Percentiles rank a stretch among this genome's conserved stretches.
These are phyloP conservation scores for Lipomyces spencermartinsiae DNA, from an alignment of 805 yeast genomes.

Conservation along the genomic window DNA sequence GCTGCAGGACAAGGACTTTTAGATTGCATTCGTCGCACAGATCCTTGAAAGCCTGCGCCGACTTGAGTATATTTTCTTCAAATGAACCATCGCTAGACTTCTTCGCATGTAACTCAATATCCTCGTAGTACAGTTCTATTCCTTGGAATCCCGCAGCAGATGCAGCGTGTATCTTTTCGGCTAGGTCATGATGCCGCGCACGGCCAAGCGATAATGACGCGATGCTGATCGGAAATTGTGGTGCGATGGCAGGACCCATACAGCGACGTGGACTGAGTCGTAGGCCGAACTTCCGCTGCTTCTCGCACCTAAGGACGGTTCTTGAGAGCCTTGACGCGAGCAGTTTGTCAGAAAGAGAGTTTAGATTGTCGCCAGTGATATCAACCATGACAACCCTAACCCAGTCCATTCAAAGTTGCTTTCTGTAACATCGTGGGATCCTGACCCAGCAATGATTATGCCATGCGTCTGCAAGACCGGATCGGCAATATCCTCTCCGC, in stretches of 20 bases:
- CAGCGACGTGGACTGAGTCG: no score
- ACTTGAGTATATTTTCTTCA: background rate
- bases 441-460: no score
- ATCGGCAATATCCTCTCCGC: no score
- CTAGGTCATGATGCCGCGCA: slow-evolving; percentile 18
- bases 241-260: background rate
- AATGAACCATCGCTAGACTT: background rate
- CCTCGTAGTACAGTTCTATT: slow-evolving; percentile 23
- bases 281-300: no score
- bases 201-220: slow-evolving; percentile 18
- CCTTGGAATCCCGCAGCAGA: slow-evolving; percentile 18
- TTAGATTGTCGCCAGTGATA: no score
- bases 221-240: background rate
- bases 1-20: slow-evolving; percentile 15
- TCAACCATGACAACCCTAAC: no score
- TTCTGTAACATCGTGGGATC: no score
- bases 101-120: slow-evolving; percentile 14
- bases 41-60: slow-evolving; percentile 4
- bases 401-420: no score
- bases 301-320: no score
- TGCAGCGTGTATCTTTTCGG: slow-evolving; percentile 16
- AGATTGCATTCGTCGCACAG: slow-evolving; percentile 16
- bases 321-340: no score
- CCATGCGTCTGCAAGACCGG: no score
- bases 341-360: no score